Percentiles rank a stretch among this genome's conserved stretches.
Evolutionary conservation across 352 stramenopile genomes (phyloP).

Genomic region (Pythium insidiosum): DNA sequence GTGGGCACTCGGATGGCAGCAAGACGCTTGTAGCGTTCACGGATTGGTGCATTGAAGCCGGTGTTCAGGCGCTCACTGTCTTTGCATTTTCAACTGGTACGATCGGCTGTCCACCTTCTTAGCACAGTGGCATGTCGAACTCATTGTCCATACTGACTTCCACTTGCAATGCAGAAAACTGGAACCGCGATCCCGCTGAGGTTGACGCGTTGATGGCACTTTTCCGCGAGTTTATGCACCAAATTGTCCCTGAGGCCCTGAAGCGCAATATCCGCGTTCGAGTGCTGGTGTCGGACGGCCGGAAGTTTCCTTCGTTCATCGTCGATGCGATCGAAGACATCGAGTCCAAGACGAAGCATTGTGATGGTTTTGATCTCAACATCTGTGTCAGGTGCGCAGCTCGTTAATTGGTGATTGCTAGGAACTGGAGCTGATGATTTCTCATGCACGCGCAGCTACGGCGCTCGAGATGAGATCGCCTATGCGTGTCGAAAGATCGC

Average conservation of each 20-base stretch:
- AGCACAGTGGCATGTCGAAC: neutral
- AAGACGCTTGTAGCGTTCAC: slow-evolving; percentile 94
- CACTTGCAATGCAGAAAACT: slow-evolving; percentile 79
- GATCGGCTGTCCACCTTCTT: neutral
- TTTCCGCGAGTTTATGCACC: slow-evolving; percentile 93
- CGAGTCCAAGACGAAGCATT: slow-evolving; percentile 83
- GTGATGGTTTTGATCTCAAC: slow-evolving; percentile 71
- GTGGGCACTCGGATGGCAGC: slow-evolving; percentile 93
- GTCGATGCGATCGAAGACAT: slow-evolving; percentile 68
- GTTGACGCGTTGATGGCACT: slow-evolving; percentile 90
- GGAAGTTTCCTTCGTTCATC: slow-evolving; percentile 64
- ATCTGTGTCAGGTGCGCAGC: slow-evolving; percentile 65
- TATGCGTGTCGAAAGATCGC: slow-evolving; percentile 87
- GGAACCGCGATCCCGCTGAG: slow-evolving; percentile 85
- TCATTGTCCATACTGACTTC: neutral
- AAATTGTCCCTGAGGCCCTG: slow-evolving; percentile 86
- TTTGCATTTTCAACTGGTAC: slow-evolving; percentile 93
- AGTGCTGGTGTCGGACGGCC: slow-evolving; percentile 81
- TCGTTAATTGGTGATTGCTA: too few species aligned
- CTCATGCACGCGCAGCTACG: slow-evolving; percentile 87
- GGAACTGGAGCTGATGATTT: too few species aligned
- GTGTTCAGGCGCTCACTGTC: slow-evolving; percentile 88
- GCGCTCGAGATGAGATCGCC: slow-evolving; percentile 93
- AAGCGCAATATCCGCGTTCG: slow-evolving; percentile 90
- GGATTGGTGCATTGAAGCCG: slow-evolving; percentile 93